Percentiles rank a stretch among this genome's conserved stretches.
Evolutionary conservation across 2,329 filamentous ascomycete genomes (phyloP).

Genomic region (Pseudogymnoascus sp.): DNA sequence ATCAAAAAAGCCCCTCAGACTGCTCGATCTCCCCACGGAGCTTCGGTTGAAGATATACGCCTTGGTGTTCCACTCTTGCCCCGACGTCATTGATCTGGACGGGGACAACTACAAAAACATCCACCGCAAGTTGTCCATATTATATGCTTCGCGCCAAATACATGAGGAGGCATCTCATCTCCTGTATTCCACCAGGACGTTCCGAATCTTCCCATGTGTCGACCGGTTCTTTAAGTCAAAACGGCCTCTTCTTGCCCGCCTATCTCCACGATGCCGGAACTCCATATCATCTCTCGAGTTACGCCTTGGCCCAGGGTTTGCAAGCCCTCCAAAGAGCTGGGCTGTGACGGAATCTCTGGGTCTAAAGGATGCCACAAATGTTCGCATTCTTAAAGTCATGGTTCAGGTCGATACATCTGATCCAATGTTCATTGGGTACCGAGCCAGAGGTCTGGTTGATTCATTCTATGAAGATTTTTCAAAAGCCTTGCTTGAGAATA

Average conservation of each 20-base stretch:
- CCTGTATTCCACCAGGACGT: conserved; percentile 55
- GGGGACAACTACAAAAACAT: conserved; percentile 56
- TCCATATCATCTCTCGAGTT: conserved; percentile 58
- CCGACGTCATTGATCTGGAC: conserved; percentile 55
- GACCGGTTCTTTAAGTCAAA: conserved; percentile 65
- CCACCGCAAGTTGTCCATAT: conserved; percentile 48
- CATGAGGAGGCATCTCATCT: conserved; percentile 55
- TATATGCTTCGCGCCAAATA: conserved; percentile 52
- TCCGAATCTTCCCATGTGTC: conserved; percentile 59
- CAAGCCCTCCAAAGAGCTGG: conserved; percentile 61
- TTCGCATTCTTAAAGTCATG: conserved; percentile 55
- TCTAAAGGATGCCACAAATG: conserved; percentile 50
- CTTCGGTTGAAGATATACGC: conserved; percentile 61
- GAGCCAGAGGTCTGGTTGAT: conserved; percentile 40
- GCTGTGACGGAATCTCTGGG: conserved; percentile 57
- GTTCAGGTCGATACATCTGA: conserved; percentile 66
- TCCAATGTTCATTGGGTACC: conserved; percentile 58
- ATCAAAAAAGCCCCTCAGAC: conserved; percentile 43
- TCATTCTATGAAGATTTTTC: conserved; percentile 66
- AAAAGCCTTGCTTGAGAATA: conserved; percentile 43
- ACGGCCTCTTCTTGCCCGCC: conserved; percentile 58
- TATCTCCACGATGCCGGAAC: conserved; percentile 51
- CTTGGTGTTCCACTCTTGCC: conserved; percentile 46
- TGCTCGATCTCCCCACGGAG: conserved; percentile 61
- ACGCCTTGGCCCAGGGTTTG: conserved; percentile 65